Percentiles rank a stretch among this genome's conserved stretches.
These are phyloP conservation scores for Mucor mucedo DNA, from an alignment of 371 early-diverging fungal genomes.

Conservation along the genomic window DNA sequence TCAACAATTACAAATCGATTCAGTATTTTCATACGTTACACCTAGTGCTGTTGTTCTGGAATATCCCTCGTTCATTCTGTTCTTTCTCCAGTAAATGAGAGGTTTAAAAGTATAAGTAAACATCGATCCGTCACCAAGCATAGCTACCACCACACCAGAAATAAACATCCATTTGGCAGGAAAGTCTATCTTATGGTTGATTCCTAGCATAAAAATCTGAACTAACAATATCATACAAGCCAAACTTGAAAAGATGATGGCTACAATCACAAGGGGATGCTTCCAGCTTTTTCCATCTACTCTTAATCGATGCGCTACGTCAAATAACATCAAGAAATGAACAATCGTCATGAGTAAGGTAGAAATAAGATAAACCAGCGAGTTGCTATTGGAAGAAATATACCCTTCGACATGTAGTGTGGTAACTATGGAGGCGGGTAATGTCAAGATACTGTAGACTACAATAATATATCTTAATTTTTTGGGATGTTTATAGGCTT, in stretches of 20 bases:
- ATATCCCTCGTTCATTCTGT: constrained; percentile 8
- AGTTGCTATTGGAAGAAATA: constrained; percentile 8
- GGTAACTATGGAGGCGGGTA: constrained; percentile 23
- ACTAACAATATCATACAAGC: constrained; percentile 4
- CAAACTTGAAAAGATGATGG: constrained; percentile 9
- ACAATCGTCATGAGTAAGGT: constrained; percentile 16
- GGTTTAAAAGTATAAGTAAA: constrained; percentile 30
- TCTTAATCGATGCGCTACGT: constrained; percentile 20
- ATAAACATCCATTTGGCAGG: constrained; percentile 14
- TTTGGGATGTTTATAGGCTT: constrained; percentile 17
- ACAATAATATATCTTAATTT: constrained; percentile 22
- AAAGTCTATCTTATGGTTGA: background rate
- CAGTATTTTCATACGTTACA: background rate
- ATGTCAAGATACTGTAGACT: constrained; percentile 17
- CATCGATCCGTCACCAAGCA: constrained; percentile 5
- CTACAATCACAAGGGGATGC: constrained; percentile 18
- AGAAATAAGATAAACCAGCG: constrained; percentile 7
- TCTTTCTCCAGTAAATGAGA: constrained; percentile 22
- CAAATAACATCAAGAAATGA: constrained; percentile 25
- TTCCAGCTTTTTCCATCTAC: constrained; percentile 7
- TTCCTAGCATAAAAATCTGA: constrained; percentile 9
- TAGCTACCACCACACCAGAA: constrained; percentile 7
- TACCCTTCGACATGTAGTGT: constrained; percentile 12
- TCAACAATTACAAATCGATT: background rate
- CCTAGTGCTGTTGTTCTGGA: constrained; percentile 27